Conservation (phyloP, 129 eudicot species). For the Pseudognaphalium luteoalbum region DNA sequence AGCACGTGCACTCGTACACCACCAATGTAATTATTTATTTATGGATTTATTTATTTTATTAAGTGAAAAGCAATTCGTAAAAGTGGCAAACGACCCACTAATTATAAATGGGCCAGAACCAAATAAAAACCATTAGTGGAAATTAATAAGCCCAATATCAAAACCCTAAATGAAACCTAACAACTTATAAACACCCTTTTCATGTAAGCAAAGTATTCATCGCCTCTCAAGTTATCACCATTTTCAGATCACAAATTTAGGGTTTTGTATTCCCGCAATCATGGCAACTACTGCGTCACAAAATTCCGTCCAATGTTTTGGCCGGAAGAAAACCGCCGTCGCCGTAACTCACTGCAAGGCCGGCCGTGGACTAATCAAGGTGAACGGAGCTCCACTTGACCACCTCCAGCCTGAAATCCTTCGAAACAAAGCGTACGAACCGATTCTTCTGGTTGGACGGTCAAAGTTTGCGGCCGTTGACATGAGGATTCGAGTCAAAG, state of each 20-base stretch:
- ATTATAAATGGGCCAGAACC: neutral
- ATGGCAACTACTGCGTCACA: conserved; percentile 49
- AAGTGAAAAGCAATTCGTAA: too few species aligned
- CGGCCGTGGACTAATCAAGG: conserved; percentile 69
- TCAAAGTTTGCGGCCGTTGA: conserved; percentile 63
- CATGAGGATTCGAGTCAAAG: conserved; percentile 79
- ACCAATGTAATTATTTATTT: too few species aligned
- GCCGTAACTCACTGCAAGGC: conserved; percentile 85
- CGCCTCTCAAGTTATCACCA: neutral
- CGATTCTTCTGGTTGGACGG: conserved; percentile 66
- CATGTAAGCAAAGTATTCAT: too few species aligned
- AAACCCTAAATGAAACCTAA: neutral
- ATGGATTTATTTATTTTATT: too few species aligned
- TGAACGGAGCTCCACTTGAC: conserved; percentile 74
- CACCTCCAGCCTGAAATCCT: conserved; percentile 71
- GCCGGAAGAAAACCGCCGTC: conserved; percentile 80
- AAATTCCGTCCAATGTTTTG: conserved; percentile 74
- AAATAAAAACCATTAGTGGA: too few species aligned
- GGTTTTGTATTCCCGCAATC: neutral
- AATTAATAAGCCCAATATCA: neutral
- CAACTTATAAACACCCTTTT: neutral
- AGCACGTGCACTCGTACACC: too few species aligned
- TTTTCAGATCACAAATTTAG: neutral
- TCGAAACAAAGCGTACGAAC: conserved; percentile 70
- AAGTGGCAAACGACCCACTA: neutral